Base-by-base conservation (phyloP, 2,329 filamentous ascomycete species). In the Phoma sp. region DNA sequence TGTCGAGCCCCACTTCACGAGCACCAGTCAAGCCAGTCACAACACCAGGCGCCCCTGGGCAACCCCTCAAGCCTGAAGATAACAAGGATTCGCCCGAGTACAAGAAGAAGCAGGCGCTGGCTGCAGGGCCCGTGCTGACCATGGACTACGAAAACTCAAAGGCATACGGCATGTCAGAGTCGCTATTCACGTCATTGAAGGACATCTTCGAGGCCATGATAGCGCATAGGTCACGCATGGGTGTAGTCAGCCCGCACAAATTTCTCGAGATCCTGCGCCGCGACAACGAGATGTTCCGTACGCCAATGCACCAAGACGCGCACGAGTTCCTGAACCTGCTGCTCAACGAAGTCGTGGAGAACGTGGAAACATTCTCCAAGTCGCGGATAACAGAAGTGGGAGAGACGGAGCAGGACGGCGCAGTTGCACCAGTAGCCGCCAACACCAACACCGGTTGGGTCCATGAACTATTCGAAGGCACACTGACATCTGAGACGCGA, bases 301-400 rank as follows among this genome's bases (percentile, higher is more conserved):
- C 92, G 32, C 91, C 93, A 4, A 96, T 97, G 91, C 95, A 99
- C 74, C 95, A 99, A 73, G 95, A 99, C 73, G 95, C 95, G 1
- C 95, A 99, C 74, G 95, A 99, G 72, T 99, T 99, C 64, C 86
- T 98, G 65, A 96, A 96, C 55, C 80, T 98, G 26, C 83, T 99
- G 2, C 81, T 99, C n/a, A 99, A 99, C 74, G 90, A 96, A 71
- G 91, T 99, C 28, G 93, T 99, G 46, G 86, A 92, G 40, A 96
- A 93, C 68, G 92, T 99, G 21, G 95, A 99, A 76, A 84, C 87
- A n/a, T 91, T 93, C 66, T 89, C 92, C 21, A 88, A 85, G 67
- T 83, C 86, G 52, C 77, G 87, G 40, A 77, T 82, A 23, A 76
- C 62, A 62, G 67, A 72, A 65, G 61, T 66, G 17, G 60, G 61